Percentiles rank a stretch among this genome's conserved stretches.
Conservation (phyloP, 129 eudicot species). For the Artemisia tridentata region DNA sequence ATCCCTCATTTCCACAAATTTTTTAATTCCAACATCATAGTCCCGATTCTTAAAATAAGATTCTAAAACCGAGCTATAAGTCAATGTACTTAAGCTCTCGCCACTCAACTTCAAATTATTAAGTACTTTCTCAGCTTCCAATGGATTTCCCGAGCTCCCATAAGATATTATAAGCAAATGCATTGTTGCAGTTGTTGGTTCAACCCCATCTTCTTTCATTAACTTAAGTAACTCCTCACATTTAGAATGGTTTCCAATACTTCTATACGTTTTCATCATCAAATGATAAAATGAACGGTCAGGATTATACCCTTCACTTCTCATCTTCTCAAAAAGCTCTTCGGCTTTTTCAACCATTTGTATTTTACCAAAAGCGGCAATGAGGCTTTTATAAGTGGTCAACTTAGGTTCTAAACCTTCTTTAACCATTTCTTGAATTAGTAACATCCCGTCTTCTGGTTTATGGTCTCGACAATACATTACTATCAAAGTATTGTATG, state of each 20-base stretch:
- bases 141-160: constrained; percentile 82
- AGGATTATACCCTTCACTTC: constrained; percentile 53
- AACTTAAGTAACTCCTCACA: constrained; percentile 58
- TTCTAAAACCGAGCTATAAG: constrained; percentile 79
- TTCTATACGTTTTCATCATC: constrained; percentile 92
- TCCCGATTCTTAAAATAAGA: constrained; percentile 80
- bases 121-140: constrained; percentile 87
- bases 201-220: constrained; percentile 79
- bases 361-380: constrained; percentile 71
- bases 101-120: constrained; percentile 52
- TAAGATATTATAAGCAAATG: constrained; percentile 91
- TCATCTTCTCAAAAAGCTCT: constrained; percentile 69
- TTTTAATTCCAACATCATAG: constrained; percentile 54
- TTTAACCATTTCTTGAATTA: constrained; percentile 71
- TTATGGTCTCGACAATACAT: constrained; percentile 89
- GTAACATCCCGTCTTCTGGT: constrained; percentile 69
- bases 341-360: constrained; percentile 71
- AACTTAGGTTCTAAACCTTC: constrained; percentile 61
- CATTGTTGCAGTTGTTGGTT: constrained; percentile 84
- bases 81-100: constrained; percentile 53
- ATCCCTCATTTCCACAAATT: constrained; percentile 65
- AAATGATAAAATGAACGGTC: constrained; percentile 88
- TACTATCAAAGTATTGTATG: constrained; percentile 75
- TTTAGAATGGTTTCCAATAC: constrained; percentile 55
- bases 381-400: constrained; percentile 79